Evolutionary conservation across 140 eudicot genomes (phyloP).

Genomic region (Cichorium intybus): DNA sequence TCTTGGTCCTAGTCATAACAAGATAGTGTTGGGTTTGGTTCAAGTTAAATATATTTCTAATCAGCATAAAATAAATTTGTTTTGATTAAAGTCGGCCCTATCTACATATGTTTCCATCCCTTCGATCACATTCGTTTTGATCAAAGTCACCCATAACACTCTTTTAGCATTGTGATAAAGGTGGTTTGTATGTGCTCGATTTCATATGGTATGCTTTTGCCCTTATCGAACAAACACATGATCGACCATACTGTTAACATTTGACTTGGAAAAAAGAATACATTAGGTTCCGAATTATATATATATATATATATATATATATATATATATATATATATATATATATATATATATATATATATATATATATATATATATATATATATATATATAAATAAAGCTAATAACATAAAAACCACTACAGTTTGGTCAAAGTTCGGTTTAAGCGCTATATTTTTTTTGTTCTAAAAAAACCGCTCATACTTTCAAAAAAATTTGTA

Average conservation of each 20-base stretch:
- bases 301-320: too few species aligned
- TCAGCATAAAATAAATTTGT: not conserved
- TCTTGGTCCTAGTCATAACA: not conserved
- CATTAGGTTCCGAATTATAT: not conserved
- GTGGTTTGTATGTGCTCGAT: not conserved
- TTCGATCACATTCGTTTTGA: not conserved
- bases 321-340: too few species aligned
- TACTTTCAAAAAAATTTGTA: too few species aligned
- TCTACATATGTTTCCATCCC: not conserved
- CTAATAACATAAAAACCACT: too few species aligned
- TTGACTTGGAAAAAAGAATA: not conserved
- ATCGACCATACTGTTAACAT: not conserved
- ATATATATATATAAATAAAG: too few species aligned
- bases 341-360: too few species aligned
- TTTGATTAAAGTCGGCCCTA: not conserved
- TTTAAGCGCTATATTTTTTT: too few species aligned
- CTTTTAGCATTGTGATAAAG: not conserved
- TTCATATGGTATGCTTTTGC: not conserved
- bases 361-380: too few species aligned
- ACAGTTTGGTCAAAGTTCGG: too few species aligned
- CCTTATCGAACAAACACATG: not conserved
- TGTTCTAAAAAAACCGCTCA: too few species aligned
- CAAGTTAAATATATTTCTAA: not conserved
- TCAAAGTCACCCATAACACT: not conserved
- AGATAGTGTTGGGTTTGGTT: not conserved